Percentiles rank a stretch among this genome's conserved stretches.
These are phyloP conservation scores for Cystobasidium ongulense DNA, from an alignment of 768 basidiomycete species.

Conservation along the genomic window DNA sequence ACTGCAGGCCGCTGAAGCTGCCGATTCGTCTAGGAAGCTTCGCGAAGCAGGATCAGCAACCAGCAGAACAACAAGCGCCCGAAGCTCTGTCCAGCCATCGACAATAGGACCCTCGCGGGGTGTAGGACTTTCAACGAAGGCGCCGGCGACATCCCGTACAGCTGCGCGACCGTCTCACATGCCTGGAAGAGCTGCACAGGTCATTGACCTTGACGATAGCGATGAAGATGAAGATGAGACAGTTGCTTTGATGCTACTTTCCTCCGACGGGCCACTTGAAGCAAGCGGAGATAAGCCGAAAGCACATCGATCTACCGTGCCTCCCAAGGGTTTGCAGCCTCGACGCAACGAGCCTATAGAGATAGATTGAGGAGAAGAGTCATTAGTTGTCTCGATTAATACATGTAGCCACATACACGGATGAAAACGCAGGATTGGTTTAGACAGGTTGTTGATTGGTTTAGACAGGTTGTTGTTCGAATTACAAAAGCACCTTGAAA, in stretches of 20 bases:
- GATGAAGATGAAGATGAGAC: background rate
- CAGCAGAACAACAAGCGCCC: background rate
- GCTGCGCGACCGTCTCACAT: background rate
- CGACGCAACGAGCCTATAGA: background rate
- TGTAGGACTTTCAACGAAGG: no score
- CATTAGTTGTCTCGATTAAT: background rate
- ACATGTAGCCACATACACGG: background rate
- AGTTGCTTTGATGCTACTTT: background rate
- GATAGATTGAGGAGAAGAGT: background rate
- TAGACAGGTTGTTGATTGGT: background rate
- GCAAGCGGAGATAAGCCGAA: background rate
- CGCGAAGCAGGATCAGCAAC: background rate
- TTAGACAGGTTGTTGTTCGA: background rate
- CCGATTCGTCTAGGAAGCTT: background rate
- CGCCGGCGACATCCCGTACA: no score
- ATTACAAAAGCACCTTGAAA: background rate
- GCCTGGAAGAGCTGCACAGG: background rate
- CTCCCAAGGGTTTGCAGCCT: background rate
- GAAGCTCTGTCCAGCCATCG: no score
- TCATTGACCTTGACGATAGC: constrained; percentile 16
- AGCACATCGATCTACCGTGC: background rate
- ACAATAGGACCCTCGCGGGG: no score
- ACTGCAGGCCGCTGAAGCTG: background rate
- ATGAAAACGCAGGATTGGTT: background rate
- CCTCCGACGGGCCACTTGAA: background rate